Conservation (phyloP, 352 stramenopile species). For the Vaucheria bursata region DNA sequence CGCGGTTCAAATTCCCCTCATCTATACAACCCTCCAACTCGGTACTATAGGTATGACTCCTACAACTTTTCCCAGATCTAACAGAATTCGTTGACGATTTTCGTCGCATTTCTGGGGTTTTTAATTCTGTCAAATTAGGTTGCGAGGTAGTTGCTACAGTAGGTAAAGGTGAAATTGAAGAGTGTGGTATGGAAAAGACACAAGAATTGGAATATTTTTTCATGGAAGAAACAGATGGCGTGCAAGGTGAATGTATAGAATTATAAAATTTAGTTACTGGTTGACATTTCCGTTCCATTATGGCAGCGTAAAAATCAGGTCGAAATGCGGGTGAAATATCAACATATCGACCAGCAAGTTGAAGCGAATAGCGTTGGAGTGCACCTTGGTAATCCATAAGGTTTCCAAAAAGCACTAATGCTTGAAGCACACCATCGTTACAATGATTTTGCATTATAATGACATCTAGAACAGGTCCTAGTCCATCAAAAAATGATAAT, state of each 20-base stretch:
- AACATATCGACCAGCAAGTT: constrained; percentile 37
- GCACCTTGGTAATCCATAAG: constrained; percentile 42
- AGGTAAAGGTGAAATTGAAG: too few relatives aligned
- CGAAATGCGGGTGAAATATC: constrained; percentile 27
- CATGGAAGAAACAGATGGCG: background rate
- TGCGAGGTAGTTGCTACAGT: background rate
- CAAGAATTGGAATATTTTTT: too few relatives aligned
- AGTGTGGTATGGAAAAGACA: too few relatives aligned
- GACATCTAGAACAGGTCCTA: constrained; percentile 37
- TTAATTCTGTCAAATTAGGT: too few relatives aligned
- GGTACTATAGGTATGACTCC: too few relatives aligned
- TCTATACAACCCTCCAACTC: too few relatives aligned
- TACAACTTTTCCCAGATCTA: too few relatives aligned
- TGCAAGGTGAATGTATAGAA: too few relatives aligned
- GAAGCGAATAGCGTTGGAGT: constrained; percentile 39
- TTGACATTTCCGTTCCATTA: constrained; percentile 13
- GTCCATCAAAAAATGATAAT: constrained; percentile 29
- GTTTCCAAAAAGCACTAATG: constrained; percentile 34
- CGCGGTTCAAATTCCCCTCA: too few relatives aligned
- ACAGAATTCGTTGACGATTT: too few relatives aligned
- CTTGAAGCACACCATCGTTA: constrained; percentile 13
- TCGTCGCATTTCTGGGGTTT: too few relatives aligned
- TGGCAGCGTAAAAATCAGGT: constrained; percentile 28
- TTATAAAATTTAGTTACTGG: too few relatives aligned
- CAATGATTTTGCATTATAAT: constrained; percentile 15